Evolutionary conservation across 73 alveolate species (phyloP), one percentile per base, ranked within the genome.

Genomic region (Paraurostyla sp.): DNA sequence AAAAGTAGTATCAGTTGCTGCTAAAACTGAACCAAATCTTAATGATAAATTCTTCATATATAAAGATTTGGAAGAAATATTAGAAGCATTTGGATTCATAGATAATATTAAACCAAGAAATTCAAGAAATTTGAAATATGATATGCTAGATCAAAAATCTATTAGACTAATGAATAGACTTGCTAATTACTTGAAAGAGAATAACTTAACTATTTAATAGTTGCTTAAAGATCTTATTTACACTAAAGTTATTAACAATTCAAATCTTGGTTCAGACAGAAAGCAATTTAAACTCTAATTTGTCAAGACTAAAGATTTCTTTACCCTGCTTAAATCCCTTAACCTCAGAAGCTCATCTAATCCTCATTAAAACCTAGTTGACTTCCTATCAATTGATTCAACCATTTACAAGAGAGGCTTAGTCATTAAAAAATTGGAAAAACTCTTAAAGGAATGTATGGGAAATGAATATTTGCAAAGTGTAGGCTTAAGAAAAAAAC

Each of bases 151-250:
- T 41, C 36, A 22, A 2, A 81, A 57, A 58, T 81, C 91, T 18
- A 81, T 81, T 0, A 81, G 91, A 59, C 32, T 81, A 4, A 81
- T 81, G 80, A 81, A 81, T 40, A 56, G 91, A 59, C 58, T 81
- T 18, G 82, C 3, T 13, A 22, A 81, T 20, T 81, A 42, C 69
- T 30, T 81, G 0, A 11, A 9, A 16, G 57, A 7, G 18, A 46
- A 76, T 35, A 51, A 38, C 9, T 13, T 30, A 0, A 52, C 20
- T 27, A 16, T 58, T 25, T 30, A n/a, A 16, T 20, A 49, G 38
- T 16, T 76, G 20, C 13, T 76, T 46, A 40, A 27, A n/a, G 82
- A 81, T 40, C 56, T 36, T n/a, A 81, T 57, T 40, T 78, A 78
- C 27, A 23, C 9, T 23, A 78, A 51, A 30, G 58, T 45, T 23